phyloP scores from a whole-genome alignment of 129 eudicot species.

The Gnaphalium uliginosum region DNA sequence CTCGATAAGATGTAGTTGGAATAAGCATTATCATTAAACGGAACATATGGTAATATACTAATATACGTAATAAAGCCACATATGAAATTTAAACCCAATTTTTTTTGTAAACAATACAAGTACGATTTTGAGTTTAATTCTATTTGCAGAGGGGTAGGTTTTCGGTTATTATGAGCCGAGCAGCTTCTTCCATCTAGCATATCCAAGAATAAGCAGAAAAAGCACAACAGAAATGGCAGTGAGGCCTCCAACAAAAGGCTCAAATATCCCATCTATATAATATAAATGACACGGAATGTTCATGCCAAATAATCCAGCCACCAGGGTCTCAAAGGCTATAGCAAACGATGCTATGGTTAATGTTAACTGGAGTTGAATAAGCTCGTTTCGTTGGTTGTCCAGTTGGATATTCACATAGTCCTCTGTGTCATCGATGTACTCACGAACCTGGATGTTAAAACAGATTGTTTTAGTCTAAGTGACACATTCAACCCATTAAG shows the following conservation, averaged over 20 bases:
- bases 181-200: slow-evolving; percentile 96
- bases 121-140: not conserved
- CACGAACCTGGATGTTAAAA: slow-evolving; percentile 66
- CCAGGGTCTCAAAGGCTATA: slow-evolving; percentile 67
- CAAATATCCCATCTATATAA: slow-evolving; percentile 44
- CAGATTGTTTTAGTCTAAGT: not conserved
- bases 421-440: slow-evolving; percentile 95
- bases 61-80: slow-evolving; percentile 8
- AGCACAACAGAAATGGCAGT: slow-evolving; percentile 55
- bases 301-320: slow-evolving; percentile 88
- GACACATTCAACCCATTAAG: not conserved
- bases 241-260: slow-evolving; percentile 41
- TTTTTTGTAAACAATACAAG: slow-evolving; percentile 1
- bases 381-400: slow-evolving; percentile 94
- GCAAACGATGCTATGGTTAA: slow-evolving; percentile 89
- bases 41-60: slow-evolving; percentile 1
- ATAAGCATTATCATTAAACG: slow-evolving; percentile 15
- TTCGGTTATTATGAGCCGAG: slow-evolving; percentile 60
- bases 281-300: slow-evolving; percentile 64
- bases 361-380: slow-evolving; percentile 87
- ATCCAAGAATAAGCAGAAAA: slow-evolving; percentile 66
- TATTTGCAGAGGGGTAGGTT: slow-evolving; percentile 17
- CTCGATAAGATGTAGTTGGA: not conserved
- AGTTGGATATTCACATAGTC: slow-evolving; percentile 96
- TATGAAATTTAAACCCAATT: slow-evolving; percentile 26